Conservation (phyloP, 306 rosid species). For the Vicia faba region DNA sequence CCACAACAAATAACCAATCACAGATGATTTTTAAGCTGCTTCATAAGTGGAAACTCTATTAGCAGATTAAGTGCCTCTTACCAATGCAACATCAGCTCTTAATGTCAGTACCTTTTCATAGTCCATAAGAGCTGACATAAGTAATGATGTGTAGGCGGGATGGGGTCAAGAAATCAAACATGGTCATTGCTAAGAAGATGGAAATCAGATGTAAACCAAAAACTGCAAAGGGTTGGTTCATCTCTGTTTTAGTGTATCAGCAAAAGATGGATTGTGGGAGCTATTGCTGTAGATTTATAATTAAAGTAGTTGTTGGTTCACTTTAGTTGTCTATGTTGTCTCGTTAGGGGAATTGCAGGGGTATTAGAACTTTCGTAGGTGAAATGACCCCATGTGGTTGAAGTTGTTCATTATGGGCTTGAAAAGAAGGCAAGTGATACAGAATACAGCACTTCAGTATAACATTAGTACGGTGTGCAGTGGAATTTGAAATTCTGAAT, state of each 20-base stretch:
- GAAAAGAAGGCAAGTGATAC: neutral
- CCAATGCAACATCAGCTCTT: neutral
- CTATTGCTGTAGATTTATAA: neutral
- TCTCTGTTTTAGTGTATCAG: neutral
- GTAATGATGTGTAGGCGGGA: neutral
- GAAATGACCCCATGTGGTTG: neutral
- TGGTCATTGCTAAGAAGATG: neutral
- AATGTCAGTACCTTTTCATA: neutral
- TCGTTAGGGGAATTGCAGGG: neutral
- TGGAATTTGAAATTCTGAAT: neutral
- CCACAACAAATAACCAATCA: conserved; percentile 1
- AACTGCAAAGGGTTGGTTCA: neutral
- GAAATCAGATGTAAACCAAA: neutral
- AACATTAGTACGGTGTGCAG: neutral
- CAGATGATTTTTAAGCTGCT: neutral
- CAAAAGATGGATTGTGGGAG: neutral
- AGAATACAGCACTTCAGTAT: neutral
- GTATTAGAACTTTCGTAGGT: neutral
- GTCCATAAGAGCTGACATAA: neutral
- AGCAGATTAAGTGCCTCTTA: neutral
- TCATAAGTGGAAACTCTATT: neutral
- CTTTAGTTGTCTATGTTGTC: neutral
- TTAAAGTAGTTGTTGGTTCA: neutral
- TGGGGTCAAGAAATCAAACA: neutral
- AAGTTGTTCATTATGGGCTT: neutral